Conservation (phyloP, 1,139 yeast species). For the Groenewaldozyma sp. region DNA sequence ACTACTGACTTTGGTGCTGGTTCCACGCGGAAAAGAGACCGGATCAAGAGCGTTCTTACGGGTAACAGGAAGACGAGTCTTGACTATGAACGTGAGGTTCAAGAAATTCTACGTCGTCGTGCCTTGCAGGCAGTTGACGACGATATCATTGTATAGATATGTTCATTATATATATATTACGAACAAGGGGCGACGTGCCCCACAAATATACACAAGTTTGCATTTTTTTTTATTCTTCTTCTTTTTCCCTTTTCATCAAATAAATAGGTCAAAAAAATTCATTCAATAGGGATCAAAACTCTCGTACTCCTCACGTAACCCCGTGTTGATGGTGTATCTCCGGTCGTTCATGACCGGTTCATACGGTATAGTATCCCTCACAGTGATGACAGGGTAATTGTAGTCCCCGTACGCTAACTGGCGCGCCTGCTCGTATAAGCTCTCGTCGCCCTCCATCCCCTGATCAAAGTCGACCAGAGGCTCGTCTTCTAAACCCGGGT, state of each 20-base stretch:
- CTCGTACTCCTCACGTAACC: background rate
- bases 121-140: background rate
- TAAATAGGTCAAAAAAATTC: too few species aligned
- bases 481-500: conserved; percentile 5
- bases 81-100: conserved; percentile 32
- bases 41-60: conserved; percentile 9
- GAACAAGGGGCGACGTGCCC: too few species aligned
- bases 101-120: conserved; percentile 25
- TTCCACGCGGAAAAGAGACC: conserved; percentile 29
- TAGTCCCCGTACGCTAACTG: conserved; percentile 45
- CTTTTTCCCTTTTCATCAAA: too few species aligned
- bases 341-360: conserved; percentile 8
- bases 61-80: conserved; percentile 24
- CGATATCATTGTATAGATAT: background rate
- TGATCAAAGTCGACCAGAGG: conserved; percentile 15
- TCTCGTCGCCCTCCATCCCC: conserved; percentile 36
- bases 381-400: conserved; percentile 51
- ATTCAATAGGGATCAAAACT: conserved; percentile 2
- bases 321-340: conserved; percentile 1
- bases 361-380: conserved; percentile 30
- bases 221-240: too few species aligned
- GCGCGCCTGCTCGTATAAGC: conserved; percentile 35
- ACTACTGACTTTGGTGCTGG: background rate
- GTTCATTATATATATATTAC: background rate
- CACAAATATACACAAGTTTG: conserved; percentile 1